Conservation (phyloP, 2,329 filamentous ascomycete genomes). For the Claviceps purpurea region DNA sequence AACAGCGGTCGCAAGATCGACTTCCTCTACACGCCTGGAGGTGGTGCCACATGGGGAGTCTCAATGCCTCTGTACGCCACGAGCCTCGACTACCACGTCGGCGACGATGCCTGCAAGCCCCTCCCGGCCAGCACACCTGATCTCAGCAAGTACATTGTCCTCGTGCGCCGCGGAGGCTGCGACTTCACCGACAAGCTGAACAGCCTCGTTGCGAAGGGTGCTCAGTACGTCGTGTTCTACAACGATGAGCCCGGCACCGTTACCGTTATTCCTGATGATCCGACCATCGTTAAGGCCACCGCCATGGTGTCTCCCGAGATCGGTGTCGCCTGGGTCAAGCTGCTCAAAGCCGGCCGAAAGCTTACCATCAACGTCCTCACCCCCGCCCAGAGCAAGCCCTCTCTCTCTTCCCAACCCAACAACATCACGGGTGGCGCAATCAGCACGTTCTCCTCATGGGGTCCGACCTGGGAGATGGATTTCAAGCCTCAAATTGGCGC, state of each 20-base stretch:
- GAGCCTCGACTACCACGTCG: constrained; percentile 20
- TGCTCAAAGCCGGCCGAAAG: constrained; percentile 24
- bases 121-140: constrained; percentile 35
- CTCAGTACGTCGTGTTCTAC: constrained; percentile 48
- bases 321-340: constrained; percentile 27
- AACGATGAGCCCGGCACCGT: constrained; percentile 32
- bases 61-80: constrained; percentile 15
- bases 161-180: constrained; percentile 30
- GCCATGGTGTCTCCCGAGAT: constrained; percentile 25
- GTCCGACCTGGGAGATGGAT: constrained; percentile 43
- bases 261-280: constrained; percentile 1
- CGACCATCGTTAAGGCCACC: constrained; percentile 18
- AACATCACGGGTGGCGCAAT: constrained; percentile 32
- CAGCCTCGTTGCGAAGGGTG: constrained; percentile 27
- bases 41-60: constrained; percentile 5
- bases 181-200: neutral
- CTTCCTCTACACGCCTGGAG: neutral
- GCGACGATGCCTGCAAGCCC: constrained; percentile 16
- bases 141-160: constrained; percentile 37
- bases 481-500: constrained; percentile 42
- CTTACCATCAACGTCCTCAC: constrained; percentile 11
- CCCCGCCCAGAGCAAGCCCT: neutral
- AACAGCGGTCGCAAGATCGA: constrained; percentile 5
- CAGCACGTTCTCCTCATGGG: constrained; percentile 43
- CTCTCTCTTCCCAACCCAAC: constrained; percentile 5